Percentiles rank a stretch among this genome's conserved stretches.
Conservation (phyloP, 1,284 basidiomycete species). For the Leccinum solheimii region DNA sequence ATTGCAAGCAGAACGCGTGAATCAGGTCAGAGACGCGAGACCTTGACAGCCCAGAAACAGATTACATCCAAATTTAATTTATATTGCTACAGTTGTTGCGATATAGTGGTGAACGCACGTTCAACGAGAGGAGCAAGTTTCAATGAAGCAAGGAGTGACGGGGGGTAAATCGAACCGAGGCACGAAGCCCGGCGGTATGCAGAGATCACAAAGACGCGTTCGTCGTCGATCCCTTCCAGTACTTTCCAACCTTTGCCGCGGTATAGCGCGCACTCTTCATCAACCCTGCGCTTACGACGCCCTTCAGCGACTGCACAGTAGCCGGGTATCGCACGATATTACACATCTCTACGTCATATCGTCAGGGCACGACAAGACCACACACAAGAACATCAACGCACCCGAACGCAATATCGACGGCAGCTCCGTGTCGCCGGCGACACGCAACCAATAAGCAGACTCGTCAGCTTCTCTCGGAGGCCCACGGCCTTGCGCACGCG, state of each 20-base stretch:
- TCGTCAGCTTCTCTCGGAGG: slow-evolving; percentile 57
- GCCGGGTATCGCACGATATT: slow-evolving; percentile 83
- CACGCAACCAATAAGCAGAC: slow-evolving; percentile 69
- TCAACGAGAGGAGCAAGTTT: background rate
- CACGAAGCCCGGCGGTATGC: background rate
- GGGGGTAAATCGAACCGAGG: background rate
- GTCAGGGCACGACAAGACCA: background rate
- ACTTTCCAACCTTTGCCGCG: slow-evolving; percentile 78
- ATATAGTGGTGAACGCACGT: slow-evolving; percentile 8
- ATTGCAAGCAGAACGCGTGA: no score
- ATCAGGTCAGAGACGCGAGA: background rate
- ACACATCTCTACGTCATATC: slow-evolving; percentile 56
- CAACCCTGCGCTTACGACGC: slow-evolving; percentile 80
- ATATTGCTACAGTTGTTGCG: slow-evolving; percentile 22
- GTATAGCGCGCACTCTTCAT: slow-evolving; percentile 79
- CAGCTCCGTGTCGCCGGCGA: slow-evolving; percentile 67
- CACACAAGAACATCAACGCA: slow-evolving; percentile 34
- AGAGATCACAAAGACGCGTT: slow-evolving; percentile 3
- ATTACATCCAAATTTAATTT: slow-evolving; percentile 23
- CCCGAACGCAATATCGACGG: slow-evolving; percentile 58
- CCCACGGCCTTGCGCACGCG: slow-evolving; percentile 22
- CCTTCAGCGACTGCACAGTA: slow-evolving; percentile 83
- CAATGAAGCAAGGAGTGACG: slow-evolving; percentile 15
- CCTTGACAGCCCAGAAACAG: slow-evolving; percentile 8
- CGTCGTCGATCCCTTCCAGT: slow-evolving; percentile 57